phyloP scores from a whole-genome alignment of 164 flowering plant species.

The Santalum album region DNA sequence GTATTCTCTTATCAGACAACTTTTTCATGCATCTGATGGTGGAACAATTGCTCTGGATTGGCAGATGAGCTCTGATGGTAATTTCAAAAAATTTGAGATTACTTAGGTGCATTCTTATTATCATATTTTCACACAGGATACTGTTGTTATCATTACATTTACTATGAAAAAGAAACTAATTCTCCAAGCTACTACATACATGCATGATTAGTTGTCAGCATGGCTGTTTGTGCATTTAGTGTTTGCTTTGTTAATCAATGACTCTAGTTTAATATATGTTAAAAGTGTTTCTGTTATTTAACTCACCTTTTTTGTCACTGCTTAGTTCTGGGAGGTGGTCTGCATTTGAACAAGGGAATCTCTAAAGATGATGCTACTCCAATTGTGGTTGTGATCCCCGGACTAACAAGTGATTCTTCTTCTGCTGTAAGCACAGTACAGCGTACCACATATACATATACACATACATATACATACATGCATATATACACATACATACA shows the following conservation, averaged over 20 bases:
- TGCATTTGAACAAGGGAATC: conserved; percentile 13
- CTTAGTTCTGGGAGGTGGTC: conserved; percentile 34
- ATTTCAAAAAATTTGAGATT: neutral
- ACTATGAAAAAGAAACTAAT: too few relatives aligned
- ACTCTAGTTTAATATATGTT: neutral
- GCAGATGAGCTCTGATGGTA: conserved; percentile 70
- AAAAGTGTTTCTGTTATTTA: neutral
- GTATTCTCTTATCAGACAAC: conserved; percentile 40
- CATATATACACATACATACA: too few relatives aligned
- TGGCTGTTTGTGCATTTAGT: neutral
- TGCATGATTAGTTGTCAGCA: too few relatives aligned
- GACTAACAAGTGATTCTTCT: conserved; percentile 82
- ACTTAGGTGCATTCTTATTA: neutral
- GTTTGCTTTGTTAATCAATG: neutral
- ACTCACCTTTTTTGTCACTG: neutral
- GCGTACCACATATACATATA: neutral
- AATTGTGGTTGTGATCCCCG: conserved; percentile 75
- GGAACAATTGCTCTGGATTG: conserved; percentile 94
- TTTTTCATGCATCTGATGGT: conserved; percentile 69
- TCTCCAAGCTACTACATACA: too few relatives aligned
- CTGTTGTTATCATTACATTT: neutral
- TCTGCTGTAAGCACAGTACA: conserved; percentile 51
- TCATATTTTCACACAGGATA: neutral
- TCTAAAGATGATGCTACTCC: conserved; percentile 66
- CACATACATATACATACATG: neutral